Evolutionary conservation across 2,329 filamentous ascomycete genomes (phyloP), one percentile per base, ranked within the genome.

Genomic region (Trichophyton simii): DNA sequence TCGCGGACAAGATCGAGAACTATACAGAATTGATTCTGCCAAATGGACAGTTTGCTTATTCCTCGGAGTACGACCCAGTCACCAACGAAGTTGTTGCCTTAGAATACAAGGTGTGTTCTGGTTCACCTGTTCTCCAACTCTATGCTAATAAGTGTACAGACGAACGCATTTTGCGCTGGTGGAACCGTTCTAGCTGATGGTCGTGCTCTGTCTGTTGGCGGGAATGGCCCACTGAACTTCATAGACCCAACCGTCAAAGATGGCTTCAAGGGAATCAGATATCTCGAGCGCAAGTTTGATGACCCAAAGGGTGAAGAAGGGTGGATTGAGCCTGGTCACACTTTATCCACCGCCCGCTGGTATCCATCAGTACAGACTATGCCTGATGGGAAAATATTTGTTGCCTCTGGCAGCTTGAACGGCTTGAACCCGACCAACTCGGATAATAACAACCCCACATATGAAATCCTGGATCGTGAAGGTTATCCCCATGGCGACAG

Each of bases 1-100:
- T 85, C 71, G 72, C 85, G 15, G 83, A 85, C 74, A 86, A 85
- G 69, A 76, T 85, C 34, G 83, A 85, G 68, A 80, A 84, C 69
- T 85, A 82, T 70, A 83, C 82, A 0, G 76, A 84, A 63, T 66
- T 84, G 54, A 79, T 75, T 64, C 75, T 83, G 6, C 63, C 75
- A 15, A 79, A 82, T 67, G 80, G 80, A 31, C 76, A 79, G 60
- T 83, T 78, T 63, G 83, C 83, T 0, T 85, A 83, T 72, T 83
- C 82, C 8, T 77, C 81, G 2, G 81, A 85, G 66, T 85, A 82
- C 64, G 78, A 85, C 67, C 80, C 82, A 0, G 67, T 58, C 5
- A 79, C 76, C 0, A 79, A 82, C 61, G 73, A 72, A 42, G 72
- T 75, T 25, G 72, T 76, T 11, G 74, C 78, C 4, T 72, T 83